Evolutionary conservation across 306 rosid genomes (phyloP).

Genomic region (Vigna unguiculata): DNA sequence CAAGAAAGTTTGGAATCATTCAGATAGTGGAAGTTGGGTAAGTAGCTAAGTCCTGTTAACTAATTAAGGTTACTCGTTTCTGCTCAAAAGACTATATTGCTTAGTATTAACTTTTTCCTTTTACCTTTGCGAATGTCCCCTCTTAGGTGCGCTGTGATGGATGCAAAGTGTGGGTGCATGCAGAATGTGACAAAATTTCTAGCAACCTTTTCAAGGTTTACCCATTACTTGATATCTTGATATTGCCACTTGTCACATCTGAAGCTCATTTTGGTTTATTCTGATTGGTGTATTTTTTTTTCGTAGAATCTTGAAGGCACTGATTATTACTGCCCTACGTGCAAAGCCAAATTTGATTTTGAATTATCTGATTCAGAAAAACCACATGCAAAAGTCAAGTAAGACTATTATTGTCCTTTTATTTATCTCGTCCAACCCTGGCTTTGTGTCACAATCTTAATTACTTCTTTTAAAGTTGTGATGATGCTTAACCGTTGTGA

Average conservation of each 20-base stretch:
- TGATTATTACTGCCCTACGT: constrained; percentile 96
- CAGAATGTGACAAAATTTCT: constrained; percentile 93
- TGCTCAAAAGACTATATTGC: constrained; percentile 18
- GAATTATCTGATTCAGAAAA: constrained; percentile 95
- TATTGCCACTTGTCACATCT: constrained; percentile 37
- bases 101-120: constrained; percentile 5
- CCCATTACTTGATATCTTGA: constrained; percentile 36
- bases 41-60: constrained; percentile 51
- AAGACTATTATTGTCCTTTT: constrained; percentile 47
- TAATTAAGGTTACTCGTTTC: constrained; percentile 31
- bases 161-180: constrained; percentile 99
- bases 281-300: constrained; percentile 43
- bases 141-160: constrained; percentile 98
- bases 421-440: neutral
- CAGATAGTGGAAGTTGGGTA: constrained; percentile 99
- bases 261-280: constrained; percentile 40
- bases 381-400: constrained; percentile 80
- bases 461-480: constrained; percentile 17
- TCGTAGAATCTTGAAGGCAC: constrained; percentile 84
- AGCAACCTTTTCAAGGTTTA: constrained; percentile 82
- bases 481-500: constrained; percentile 1
- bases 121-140: constrained; percentile 33
- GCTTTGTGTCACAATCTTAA: constrained; percentile 15
- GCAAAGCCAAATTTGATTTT: constrained; percentile 95
- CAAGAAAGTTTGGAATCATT: constrained; percentile 90